Conservation (phyloP, 768 basidiomycete genomes). For the Tulasnella sp. region DNA sequence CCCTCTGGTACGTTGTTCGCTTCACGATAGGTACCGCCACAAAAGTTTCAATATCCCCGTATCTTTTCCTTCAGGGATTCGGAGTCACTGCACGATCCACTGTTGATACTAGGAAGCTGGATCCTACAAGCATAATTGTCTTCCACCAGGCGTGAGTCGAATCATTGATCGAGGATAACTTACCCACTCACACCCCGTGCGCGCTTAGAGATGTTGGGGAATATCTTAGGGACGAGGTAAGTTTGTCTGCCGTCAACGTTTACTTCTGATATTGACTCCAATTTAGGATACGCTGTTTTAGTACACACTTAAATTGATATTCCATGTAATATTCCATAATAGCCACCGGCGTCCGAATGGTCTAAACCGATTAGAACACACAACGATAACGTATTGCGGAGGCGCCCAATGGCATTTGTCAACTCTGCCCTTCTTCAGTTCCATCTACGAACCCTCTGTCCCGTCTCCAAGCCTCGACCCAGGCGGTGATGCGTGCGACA, state of each 20-base stretch:
- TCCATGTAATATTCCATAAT: not conserved
- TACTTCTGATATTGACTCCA: not conserved
- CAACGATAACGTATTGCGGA: too few species aligned
- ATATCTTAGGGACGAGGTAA: conserved; percentile 90
- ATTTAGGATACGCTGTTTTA: conserved; percentile 15
- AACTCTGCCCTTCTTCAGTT: not conserved
- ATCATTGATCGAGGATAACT: not conserved
- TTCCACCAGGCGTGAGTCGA: conserved; percentile 86
- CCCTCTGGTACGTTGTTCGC: conserved; percentile 52
- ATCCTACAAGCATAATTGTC: conserved; percentile 92
- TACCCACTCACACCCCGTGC: conserved; percentile 11
- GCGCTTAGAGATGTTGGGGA: conserved; percentile 81
- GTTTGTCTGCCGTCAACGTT: not conserved
- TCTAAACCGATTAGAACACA: too few species aligned
- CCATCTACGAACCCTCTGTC: conserved; percentile 16
- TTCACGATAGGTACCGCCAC: not conserved
- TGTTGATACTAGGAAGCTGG: conserved; percentile 88
- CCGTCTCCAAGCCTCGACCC: conserved; percentile 62
- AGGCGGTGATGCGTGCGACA: conserved; percentile 71
- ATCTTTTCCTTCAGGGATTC: conserved; percentile 53
- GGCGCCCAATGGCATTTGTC: too few species aligned
- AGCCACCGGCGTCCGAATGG: not conserved
- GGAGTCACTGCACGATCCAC: conserved; percentile 95
- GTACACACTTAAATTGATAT: not conserved
- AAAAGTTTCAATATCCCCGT: not conserved